Evolutionary conservation across 2,329 filamentous ascomycete species (phyloP), one percentile per base, ranked within the genome.

Genomic region (Aureobasidium uvarum): DNA sequence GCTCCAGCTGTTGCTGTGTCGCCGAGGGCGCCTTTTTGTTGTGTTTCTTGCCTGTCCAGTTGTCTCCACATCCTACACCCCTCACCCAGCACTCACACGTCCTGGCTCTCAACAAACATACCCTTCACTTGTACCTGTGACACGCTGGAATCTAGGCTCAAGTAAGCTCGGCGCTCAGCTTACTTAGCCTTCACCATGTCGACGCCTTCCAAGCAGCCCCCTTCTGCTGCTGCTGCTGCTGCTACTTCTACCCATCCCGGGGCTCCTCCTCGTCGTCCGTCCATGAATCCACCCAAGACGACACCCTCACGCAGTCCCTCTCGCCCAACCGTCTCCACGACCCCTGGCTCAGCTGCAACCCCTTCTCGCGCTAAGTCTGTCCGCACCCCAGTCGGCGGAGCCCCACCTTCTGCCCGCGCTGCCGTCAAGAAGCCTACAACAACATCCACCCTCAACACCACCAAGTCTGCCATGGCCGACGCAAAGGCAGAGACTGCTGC

Each of bases 401-500:
- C 84, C n/a, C 85, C 88, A 38, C 84, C 91, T 25, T 91, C 90
- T 67, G 90, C 90, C 67, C 87, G 90, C 71, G 88, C 88, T 62
- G 87, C 89, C 63, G 86, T 86, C 62, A 82, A 86, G 70, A 85
- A 89, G 70, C 84, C 82, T 10, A 55, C 62, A 16, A 46, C 64
- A 28, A 67, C 66, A 36, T 56, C 59, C 51, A 50, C 67, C 7
- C 66, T 65, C 39, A 51, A 38, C 39, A 64, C 43, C 23, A 59
- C 65, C 59, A 65, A 58, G 39, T 33, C 69, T 45, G 74, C 72
- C 43, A 78, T 80, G 62, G 79, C 92, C 69, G 89, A 93, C 60
- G 87, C 88, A 68, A 87, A 90, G 70, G 92, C 91, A 20, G 92
- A 95, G 77, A 88, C 89, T 68, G 83, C 91, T 48, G 88, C 90